Evolutionary conservation across 306 rosid species (phyloP).

Genomic region (Dryas octopetala): DNA sequence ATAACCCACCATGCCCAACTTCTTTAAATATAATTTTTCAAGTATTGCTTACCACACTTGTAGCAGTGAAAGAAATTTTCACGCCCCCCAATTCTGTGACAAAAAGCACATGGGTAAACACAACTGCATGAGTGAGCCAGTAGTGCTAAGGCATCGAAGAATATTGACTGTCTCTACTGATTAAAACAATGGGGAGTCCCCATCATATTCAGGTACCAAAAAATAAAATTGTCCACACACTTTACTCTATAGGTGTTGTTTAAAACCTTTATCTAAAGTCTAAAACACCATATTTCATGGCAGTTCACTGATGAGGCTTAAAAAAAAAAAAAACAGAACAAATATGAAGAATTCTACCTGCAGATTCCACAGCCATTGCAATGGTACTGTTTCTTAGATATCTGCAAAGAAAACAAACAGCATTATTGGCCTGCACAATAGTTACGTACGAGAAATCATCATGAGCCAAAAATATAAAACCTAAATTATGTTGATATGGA

Average conservation of each 20-base stretch:
- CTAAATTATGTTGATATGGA: too few relatives aligned
- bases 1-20: not conserved
- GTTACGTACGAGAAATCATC: not conserved
- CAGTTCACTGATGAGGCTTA: not conserved
- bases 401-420: slow-evolving; percentile 35
- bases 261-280: too few relatives aligned
- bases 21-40: not conserved
- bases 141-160: too few relatives aligned
- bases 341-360: slow-evolving; percentile 46
- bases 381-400: slow-evolving; percentile 79
- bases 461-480: not conserved
- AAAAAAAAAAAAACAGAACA: not conserved
- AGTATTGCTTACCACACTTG: slow-evolving; percentile 64
- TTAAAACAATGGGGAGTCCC: too few relatives aligned
- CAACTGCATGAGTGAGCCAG: not conserved
- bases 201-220: too few relatives aligned
- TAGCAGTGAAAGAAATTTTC: slow-evolving; percentile 83
- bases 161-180: too few relatives aligned
- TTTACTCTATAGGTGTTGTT: too few relatives aligned
- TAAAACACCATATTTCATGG: too few relatives aligned
- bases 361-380: slow-evolving; percentile 90
- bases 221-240: too few relatives aligned
- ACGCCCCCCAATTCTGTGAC: slow-evolving; percentile 68
- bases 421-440: slow-evolving; percentile 6
- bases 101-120: slow-evolving; percentile 1